Conservation (phyloP, 148 eudicot genomes). For the Silene conica region DNA sequence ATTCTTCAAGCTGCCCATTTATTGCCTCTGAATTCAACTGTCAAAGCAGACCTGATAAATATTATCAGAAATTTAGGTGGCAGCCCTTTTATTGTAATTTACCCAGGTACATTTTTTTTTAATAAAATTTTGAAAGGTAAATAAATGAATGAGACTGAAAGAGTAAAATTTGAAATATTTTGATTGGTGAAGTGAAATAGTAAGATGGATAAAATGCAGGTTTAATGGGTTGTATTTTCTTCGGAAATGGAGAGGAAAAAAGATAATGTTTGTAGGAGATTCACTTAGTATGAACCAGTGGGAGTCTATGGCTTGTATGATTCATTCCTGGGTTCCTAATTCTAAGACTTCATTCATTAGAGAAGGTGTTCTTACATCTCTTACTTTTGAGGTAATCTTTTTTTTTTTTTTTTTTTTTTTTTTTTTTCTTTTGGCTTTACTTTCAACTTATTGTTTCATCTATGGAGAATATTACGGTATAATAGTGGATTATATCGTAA, state of each 20-base stretch:
- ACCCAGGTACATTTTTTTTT: slow-evolving; percentile 46
- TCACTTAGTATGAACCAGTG: slow-evolving; percentile 75
- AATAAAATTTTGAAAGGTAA: too few species aligned
- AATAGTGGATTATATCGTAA: too few species aligned
- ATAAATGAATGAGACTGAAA: too few species aligned
- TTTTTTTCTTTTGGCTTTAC: not conserved
- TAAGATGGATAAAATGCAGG: slow-evolving; percentile 26
- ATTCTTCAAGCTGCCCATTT: slow-evolving; percentile 64
- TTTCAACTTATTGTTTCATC: too few species aligned
- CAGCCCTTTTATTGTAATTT: slow-evolving; percentile 68
- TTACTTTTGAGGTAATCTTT: slow-evolving; percentile 52
- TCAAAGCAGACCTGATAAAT: slow-evolving; percentile 63
- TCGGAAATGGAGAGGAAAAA: slow-evolving; percentile 74
- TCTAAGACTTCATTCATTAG: slow-evolving; percentile 39
- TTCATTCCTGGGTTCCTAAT: slow-evolving; percentile 71
- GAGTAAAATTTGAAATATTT: too few species aligned
- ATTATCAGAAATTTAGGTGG: slow-evolving; percentile 75
- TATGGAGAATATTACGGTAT: too few species aligned
- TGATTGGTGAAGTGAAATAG: too few species aligned
- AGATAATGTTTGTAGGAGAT: slow-evolving; percentile 90
- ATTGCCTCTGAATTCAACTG: slow-evolving; percentile 71
- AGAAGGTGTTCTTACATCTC: slow-evolving; percentile 39
- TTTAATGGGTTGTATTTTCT: slow-evolving; percentile 71
- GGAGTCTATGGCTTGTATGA: slow-evolving; percentile 71
- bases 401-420: too few species aligned